Evolutionary conservation across 2,329 filamentous ascomycete genomes (phyloP).

Genomic region (Diaporthe capsici): DNA sequence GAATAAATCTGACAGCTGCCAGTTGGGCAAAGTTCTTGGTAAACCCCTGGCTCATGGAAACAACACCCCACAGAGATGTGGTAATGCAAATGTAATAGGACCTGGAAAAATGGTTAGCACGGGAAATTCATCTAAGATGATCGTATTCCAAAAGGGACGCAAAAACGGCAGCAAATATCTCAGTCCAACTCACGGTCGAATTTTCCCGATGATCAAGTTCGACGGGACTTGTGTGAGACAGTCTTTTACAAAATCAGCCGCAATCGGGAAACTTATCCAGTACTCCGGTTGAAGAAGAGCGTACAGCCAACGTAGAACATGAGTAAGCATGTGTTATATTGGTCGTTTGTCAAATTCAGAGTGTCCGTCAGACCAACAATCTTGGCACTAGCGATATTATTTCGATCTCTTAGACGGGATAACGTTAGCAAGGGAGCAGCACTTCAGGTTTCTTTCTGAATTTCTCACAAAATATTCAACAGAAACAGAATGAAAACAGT

Average conservation of each 20-base stretch:
- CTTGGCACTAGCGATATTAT: constrained; percentile 13
- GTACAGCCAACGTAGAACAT: constrained; percentile 24
- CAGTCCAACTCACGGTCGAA: constrained; percentile 1
- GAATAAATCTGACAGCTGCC: constrained; percentile 42
- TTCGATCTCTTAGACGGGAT: neutral
- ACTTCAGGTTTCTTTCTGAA: neutral
- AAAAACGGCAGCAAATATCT: neutral
- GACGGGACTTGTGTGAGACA: constrained; percentile 16
- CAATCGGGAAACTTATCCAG: neutral
- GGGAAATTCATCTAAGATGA: neutral
- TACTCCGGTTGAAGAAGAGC: neutral
- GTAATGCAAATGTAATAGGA: constrained; percentile 44
- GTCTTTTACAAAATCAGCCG: neutral
- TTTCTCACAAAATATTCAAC: constrained; percentile 6
- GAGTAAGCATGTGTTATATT: constrained; percentile 2
- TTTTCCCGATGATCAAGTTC: constrained; percentile 6
- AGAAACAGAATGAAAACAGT: neutral
- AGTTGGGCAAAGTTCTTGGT: constrained; percentile 46
- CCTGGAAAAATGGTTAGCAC: neutral
- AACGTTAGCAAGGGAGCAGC: neutral
- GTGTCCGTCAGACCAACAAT: constrained; percentile 15
- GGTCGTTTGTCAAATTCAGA: neutral
- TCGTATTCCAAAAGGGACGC: neutral
- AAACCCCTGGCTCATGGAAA: constrained; percentile 51
- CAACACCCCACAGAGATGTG: constrained; percentile 46